Conservation (phyloP, 2,329 filamentous ascomycete species). For the Colletotrichum sp. region DNA sequence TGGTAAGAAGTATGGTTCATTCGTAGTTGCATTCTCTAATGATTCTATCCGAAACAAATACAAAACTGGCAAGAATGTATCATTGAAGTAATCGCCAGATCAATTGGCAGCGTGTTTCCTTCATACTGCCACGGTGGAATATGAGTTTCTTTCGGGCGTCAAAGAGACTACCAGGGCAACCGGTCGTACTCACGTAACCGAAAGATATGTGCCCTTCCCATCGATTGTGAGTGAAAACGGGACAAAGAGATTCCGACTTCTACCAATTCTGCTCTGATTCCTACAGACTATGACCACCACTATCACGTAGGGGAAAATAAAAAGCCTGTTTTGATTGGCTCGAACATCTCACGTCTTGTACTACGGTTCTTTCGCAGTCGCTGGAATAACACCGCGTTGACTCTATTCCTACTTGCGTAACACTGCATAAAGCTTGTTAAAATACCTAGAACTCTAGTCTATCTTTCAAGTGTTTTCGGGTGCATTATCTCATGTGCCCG, state of each 20-base stretch:
- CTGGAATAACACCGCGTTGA: not conserved
- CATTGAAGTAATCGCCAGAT: not conserved
- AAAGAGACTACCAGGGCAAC: not conserved
- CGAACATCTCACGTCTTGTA: not conserved
- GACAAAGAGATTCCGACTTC: too few species aligned
- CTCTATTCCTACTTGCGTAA: not conserved
- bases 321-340: not conserved
- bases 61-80: not conserved
- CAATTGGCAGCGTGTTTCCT: not conserved
- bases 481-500: not conserved
- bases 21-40: rapidly evolving
- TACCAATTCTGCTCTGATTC: too few species aligned
- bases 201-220: not conserved
- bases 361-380: rapidly evolving
- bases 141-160: not conserved
- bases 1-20: not conserved
- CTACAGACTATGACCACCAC: too few species aligned
- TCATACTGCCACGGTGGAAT: not conserved
- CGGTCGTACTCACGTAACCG: rapidly evolving
- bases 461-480: not conserved
- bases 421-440: not conserved
- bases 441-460: not conserved
- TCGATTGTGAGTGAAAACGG: not conserved
- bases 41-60: rapidly evolving
- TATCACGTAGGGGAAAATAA: not conserved